Base-by-base conservation (phyloP, 2,329 filamentous ascomycete species). In the Penicillium thymicola region DNA sequence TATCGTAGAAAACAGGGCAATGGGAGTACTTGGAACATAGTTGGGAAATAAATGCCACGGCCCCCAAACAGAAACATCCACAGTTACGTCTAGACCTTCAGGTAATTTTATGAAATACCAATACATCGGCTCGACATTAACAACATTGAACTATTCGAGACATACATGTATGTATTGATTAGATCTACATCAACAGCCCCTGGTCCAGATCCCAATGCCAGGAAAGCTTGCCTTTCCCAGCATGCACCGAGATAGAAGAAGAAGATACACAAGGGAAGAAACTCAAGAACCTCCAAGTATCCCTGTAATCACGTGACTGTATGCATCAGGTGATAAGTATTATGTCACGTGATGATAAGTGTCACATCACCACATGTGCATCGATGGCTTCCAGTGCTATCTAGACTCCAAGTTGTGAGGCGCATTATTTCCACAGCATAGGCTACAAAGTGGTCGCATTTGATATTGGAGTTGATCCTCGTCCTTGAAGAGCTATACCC, bases 361-460 rank as follows among this genome's bases (percentile, higher is more conserved):
- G 38, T 51, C 64, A 68, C 70, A 64, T 67, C 64, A 65, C 57
- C 50, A 32, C 30, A 14, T 32, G 30, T 32, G 11, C 30, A 54
- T 58, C 57, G 55, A 49, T 47, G 59, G 59, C 51, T 3, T 51
- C 49, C 8, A 44, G 40, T 36, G 49, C 38, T 42, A 21, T 11
- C 54, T 45, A 55, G 57, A 45, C 60, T 57, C 53, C 50, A 44
- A 47, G 46, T 45, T 51, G 49, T 44, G 53, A 62, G 47, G 59
- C 63, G 62, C 63, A 55, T 16, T 27, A 57, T 64, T 55, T 62
- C 66, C 69, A 68, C 64, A 65, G 62, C 64, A 67, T 41, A 54
- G 16, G 46, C n/a, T 62, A 41, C 55, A 6, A 36, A 60, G 60
- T 55, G 58, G 59, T 63, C 52, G 57, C 53, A 34, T 34, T 56